Evolutionary conservation across 495 filamentous ascomycete species (phyloP), one percentile per base, ranked within the genome.

Genomic region (Xylaria bambusicola): DNA sequence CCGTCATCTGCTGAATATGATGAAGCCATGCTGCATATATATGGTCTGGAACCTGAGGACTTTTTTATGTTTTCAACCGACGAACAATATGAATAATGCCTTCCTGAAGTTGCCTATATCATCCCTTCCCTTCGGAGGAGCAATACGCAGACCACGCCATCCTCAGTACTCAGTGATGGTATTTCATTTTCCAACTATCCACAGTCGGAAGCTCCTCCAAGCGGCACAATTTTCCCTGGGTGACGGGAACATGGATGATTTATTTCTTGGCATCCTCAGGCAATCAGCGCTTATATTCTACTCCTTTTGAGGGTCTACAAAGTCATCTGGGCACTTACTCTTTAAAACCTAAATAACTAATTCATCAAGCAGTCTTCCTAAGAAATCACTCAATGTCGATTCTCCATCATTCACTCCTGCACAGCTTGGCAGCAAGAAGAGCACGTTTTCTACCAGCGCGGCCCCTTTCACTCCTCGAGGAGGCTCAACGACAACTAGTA

Each of bases 371-470:
- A 60, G 49, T 26, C 57, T 52, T n/a, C 73, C 80, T 57, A 94
- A 88, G 77, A 92, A 93, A 77, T 78, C 86, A 13, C 85, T 98
- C 65, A 98, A 96, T 71, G 93, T 96, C 65, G 94, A 98, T 62
- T 97, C 94, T 12, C 94, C 95, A 13, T 88, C 93, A 41, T 98
- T 98, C 64, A 97, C 92, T 1, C 95, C 94, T 59, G 80, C 77
- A 5, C 63, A 64, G 31, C 55, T 68, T 20, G 67, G 73, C 10
- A 61, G 80, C 7, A 88, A 86, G 62, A 91, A 90, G 67, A 76
- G 81, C 8, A 77, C 73, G 10, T 74, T 98, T 58, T 93, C 93
- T 5, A 95, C 88, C 2, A 92, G 80, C 73, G 94, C 94, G n/a
- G 89, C 91, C 49, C 88, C 92, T 10, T 98, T 98, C 64, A 96